phyloP scores from a whole-genome alignment of 805 yeast species.

The Saccharomycopsis sp. region DNA sequence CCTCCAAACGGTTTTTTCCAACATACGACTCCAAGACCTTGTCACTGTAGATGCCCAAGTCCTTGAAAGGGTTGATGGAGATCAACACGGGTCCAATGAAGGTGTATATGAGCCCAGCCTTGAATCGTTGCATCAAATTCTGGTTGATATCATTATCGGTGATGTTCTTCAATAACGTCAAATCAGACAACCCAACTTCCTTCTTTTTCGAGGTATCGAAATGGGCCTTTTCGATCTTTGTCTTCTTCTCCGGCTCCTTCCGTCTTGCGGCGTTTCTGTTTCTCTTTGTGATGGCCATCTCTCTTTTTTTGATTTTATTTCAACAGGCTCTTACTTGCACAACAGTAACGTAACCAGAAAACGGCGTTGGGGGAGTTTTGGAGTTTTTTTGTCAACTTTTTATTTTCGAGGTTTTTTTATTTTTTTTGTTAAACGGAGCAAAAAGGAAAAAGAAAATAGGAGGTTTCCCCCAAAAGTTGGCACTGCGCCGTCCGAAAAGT shows the following conservation, averaged over 20 bases:
- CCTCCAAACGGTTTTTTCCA: slow-evolving; percentile 91
- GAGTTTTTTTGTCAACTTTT: too few relatives aligned
- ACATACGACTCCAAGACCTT: slow-evolving; percentile 65
- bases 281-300: slow-evolving; percentile 78
- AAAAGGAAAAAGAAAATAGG: too few relatives aligned
- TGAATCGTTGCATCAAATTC: slow-evolving; percentile 79
- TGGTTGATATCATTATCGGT: slow-evolving; percentile 90
- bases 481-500: too few relatives aligned
- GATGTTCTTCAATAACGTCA: slow-evolving; percentile 80
- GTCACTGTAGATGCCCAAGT: slow-evolving; percentile 88
- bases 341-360: too few relatives aligned
- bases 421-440: too few relatives aligned
- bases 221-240: slow-evolving; percentile 74
- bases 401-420: too few relatives aligned
- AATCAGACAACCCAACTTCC: slow-evolving; percentile 97
- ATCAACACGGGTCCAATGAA: slow-evolving; percentile 91
- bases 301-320: too few relatives aligned
- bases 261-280: slow-evolving; percentile 41
- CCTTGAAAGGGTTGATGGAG: slow-evolving; percentile 94
- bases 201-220: slow-evolving; percentile 82
- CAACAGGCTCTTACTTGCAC: too few relatives aligned
- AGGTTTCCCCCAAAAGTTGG: too few relatives aligned
- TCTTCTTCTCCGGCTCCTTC: slow-evolving; percentile 50
- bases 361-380: too few relatives aligned
- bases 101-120: slow-evolving; percentile 84